phyloP scores from a whole-genome alignment of 1,284 basidiomycete species.

The Anthracocystis panici-leucophaei region DNA sequence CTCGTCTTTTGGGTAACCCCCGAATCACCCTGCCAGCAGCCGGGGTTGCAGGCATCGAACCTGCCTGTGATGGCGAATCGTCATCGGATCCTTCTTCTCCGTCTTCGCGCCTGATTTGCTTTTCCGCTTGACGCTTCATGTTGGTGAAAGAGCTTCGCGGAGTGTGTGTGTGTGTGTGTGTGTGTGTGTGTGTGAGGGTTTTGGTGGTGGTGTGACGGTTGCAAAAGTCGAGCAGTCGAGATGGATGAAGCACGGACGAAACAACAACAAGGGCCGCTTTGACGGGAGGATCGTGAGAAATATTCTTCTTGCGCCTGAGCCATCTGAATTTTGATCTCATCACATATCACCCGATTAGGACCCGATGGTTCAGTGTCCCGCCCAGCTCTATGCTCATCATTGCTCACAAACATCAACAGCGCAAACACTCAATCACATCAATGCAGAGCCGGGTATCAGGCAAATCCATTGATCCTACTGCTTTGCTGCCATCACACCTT shows the following conservation, averaged over 20 bases:
- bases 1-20: slow-evolving; percentile 36
- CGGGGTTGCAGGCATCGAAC: slow-evolving; percentile 37
- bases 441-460: slow-evolving; percentile 10
- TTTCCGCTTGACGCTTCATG: slow-evolving; percentile 54
- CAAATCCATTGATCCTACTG: neutral
- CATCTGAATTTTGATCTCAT: neutral
- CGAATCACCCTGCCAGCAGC: slow-evolving; percentile 42
- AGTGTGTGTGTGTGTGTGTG: neutral
- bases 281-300: slow-evolving; percentile 5
- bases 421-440: neutral
- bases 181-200: neutral
- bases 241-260: slow-evolving; percentile 22
- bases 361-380: neutral
- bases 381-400: neutral
- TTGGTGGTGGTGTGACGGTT: neutral
- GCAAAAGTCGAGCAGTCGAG: neutral
- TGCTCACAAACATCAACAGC: neutral
- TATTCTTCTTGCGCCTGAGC: slow-evolving; percentile 17
- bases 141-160: neutral
- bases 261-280: neutral
- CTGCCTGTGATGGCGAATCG: slow-evolving; percentile 30
- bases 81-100: slow-evolving; percentile 45
- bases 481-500: slow-evolving; percentile 29
- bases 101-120: slow-evolving; percentile 47
- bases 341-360: neutral